Base-by-base conservation (phyloP, 1,284 basidiomycete genomes). In the Pascua sp. region DNA sequence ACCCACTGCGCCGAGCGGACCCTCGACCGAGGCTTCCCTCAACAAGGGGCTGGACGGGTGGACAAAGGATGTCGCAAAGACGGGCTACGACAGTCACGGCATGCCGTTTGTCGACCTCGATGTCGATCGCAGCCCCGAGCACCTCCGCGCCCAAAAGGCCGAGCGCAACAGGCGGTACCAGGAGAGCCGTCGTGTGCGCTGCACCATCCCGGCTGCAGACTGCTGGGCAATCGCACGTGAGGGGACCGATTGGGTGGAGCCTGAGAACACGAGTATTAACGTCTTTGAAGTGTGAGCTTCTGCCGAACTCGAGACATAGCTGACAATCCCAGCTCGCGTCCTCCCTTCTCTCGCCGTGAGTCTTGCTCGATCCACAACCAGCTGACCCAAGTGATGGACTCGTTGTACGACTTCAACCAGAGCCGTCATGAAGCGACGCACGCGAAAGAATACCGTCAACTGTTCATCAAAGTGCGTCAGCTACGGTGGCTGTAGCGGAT, bases 321-420 rank as follows among this genome's bases (percentile, higher is more conserved):
- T 61, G 47, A 63, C 54, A 4, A 4, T 32, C 24, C 24, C 46
- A 68, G 67, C 11, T 53, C 65, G 11, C 57, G 57, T 11, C 65
- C 71, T 2, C 72, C 72, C 1, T 75, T 73, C 59, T 42, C 50
- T 1, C 59, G 72, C 44, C 48, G 72, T 74, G 46, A 42, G 70
- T 57, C 16, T 8, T 8, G 37, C 41, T 43, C 1, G 15, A 8
- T 13, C 4, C 8, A n/a, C 3, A 38, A 16, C 8, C 13, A 7
- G 32, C 55, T 56, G 16, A 56, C 55, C 8, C 15, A 59, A 74
- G 72, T 75, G 38, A 48, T 70, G 5, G 55, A 60, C 11, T 70
- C 71, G 4, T 61, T 63, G 1, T 51, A 61, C 16, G 68, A 69
- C 32, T 75, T 75, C 48, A 56, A 63, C 10, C 49, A 58, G 47